Base-by-base conservation (phyloP, 148 eudicot species). In the Spergularia marina region DNA sequence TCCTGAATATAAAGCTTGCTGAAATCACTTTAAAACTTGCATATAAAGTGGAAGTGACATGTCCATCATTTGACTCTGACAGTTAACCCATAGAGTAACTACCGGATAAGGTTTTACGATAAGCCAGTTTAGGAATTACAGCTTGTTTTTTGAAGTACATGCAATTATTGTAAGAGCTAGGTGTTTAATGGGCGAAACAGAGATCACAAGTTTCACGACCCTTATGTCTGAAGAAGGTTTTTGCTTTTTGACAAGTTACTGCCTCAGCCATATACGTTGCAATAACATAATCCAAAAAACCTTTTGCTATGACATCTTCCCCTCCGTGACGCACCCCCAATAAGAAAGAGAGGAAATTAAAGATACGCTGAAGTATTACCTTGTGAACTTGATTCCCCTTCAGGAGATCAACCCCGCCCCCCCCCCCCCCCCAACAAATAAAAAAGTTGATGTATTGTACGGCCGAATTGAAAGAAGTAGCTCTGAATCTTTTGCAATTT, bases 401-500 rank as follows among this genome's bases (percentile, higher is more conserved):
- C 76, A 20, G 9, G 69, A 74, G 34, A 17, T 15, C 51, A 17
- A 2, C 6, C 21, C 23, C 20, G 12, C 1, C 16, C 2, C 12
- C 68, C 69, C 13, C 15, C 40, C 30, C n/a, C 74, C 20, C 23
- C 57, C 64, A 57, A 6, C 36, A 17, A 30, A 57, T 5, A 17
- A 25, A 55, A 12, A 54, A 11, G 8, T 8, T 23, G 10, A 53
- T 21, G 11, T 20, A 69, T 20, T 23, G n/a, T 44, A 9, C 49
- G 49, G 0, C 10, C 30, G 30, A 56, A 34, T 20, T 47, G 59
- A 16, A 68, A 25, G 21, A 69, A 67, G 62, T 72, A 52, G 58
- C 40, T 72, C 41, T 68, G 21, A 12, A 61, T 63, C 53, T 74
- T 72, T 74, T 81, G 53, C 57, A 68, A 73, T 71, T 77, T 65